phyloP scores from a whole-genome alignment of 257 asterid genomes.

The Nicotiana knightiana region DNA sequence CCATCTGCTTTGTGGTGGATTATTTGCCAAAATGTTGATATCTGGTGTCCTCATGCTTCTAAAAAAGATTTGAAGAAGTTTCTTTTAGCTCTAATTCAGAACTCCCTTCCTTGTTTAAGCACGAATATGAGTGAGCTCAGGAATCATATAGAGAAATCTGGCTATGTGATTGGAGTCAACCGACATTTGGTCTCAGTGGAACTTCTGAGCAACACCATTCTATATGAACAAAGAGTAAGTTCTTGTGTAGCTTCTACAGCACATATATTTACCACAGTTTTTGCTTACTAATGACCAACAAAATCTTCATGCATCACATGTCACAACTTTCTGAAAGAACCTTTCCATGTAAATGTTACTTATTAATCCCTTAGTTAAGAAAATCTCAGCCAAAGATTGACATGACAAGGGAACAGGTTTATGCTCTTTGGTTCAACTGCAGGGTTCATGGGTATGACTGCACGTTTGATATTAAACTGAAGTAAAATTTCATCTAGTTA shows the following conservation, averaged over 20 bases:
- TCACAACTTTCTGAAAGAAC: conserved; percentile 9
- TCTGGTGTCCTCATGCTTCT: conserved; percentile 73
- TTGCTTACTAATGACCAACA: not conserved
- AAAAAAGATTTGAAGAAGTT: conserved; percentile 64
- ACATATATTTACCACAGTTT: conserved; percentile 1
- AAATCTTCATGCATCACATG: not conserved
- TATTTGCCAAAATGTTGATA: conserved; percentile 60
- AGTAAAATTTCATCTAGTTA: not conserved
- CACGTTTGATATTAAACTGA: not conserved
- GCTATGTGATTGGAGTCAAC: conserved; percentile 34
- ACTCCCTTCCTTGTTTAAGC: conserved; percentile 35
- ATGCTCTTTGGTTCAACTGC: not conserved
- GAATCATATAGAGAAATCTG: conserved; percentile 21
- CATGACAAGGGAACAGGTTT: not conserved
- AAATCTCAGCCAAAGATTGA: not conserved
- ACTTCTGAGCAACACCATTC: conserved; percentile 54
- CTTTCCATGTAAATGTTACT: not conserved
- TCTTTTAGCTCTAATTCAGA: conserved; percentile 40
- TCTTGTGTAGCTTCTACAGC: conserved; percentile 6
- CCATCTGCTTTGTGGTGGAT: conserved; percentile 54
- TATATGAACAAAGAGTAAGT: conserved; percentile 77
- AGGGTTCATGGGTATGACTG: not conserved
- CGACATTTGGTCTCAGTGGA: conserved; percentile 51
- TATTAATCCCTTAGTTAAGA: not conserved
- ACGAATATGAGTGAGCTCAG: conserved; percentile 17